Conservation (phyloP, 345 rosid genomes). For the Arabidopsis arenosa region DNA sequence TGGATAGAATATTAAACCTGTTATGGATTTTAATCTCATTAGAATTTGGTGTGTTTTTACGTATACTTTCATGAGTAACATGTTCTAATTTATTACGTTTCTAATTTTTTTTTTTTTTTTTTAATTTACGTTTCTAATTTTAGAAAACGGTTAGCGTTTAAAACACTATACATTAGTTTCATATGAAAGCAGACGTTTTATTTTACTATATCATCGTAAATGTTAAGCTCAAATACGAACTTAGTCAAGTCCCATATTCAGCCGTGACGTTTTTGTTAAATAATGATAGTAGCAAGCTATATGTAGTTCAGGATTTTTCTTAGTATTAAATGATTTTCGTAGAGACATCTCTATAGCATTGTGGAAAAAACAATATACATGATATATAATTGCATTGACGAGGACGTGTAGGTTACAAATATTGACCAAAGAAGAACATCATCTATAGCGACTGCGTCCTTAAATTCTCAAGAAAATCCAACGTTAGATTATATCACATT, state of each 20-base stretch:
- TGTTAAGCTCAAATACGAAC: background rate
- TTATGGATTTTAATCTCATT: background rate
- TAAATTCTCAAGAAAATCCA: constrained; percentile 35
- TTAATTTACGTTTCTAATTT: background rate
- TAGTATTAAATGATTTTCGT: constrained; percentile 2
- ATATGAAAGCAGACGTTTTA: background rate
- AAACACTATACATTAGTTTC: background rate
- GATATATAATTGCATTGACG: constrained; percentile 33
- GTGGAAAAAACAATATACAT: background rate
- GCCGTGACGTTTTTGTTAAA: background rate
- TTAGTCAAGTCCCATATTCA: constrained; percentile 26
- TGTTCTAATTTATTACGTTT: constrained; percentile 9
- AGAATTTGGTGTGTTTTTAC: background rate
- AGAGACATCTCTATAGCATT: constrained; percentile 17
- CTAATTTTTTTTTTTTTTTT: too few relatives aligned
- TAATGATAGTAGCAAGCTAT: constrained; percentile 12
- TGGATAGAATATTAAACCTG: background rate
- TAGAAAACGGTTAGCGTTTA: background rate
- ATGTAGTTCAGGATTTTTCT: constrained; percentile 7
- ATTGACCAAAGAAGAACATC: constrained; percentile 41
- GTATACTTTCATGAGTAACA: background rate
- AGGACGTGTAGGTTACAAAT: constrained; percentile 43
- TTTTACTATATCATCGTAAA: background rate
- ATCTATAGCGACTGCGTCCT: constrained; percentile 36
- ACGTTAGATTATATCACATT: constrained; percentile 24